Evolutionary conservation across 352 stramenopile species (phyloP).

Genomic region (Plasmopara muralis): DNA sequence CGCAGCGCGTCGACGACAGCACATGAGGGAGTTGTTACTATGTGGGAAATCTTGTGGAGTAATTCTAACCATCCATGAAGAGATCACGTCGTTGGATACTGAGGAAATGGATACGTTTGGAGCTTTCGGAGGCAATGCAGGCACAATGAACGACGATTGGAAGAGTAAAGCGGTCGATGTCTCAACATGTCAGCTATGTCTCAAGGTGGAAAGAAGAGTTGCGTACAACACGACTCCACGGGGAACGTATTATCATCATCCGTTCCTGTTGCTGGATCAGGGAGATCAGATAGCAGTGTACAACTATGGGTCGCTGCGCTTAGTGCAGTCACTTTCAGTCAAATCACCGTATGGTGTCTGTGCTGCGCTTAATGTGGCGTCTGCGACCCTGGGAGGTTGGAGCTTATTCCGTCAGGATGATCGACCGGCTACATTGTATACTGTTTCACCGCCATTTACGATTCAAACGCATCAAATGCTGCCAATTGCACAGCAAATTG

Average conservation of each 20-base stretch:
- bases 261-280: constrained; percentile 60
- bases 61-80: constrained; percentile 39
- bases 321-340: constrained; percentile 50
- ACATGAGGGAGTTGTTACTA: constrained; percentile 48
- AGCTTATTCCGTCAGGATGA: constrained; percentile 13
- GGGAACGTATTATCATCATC: constrained; percentile 49
- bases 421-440: constrained; percentile 32
- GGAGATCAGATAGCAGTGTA: constrained; percentile 52
- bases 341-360: constrained; percentile 40
- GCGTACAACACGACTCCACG: constrained; percentile 42
- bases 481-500: constrained; percentile 43
- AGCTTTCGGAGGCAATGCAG: constrained; percentile 17
- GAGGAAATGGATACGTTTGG: constrained; percentile 18
- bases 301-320: constrained; percentile 49
- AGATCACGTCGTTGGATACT: constrained; percentile 7
- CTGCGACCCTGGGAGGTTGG: constrained; percentile 6
- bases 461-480: constrained; percentile 52
- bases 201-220: constrained; percentile 44
- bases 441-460: constrained; percentile 34
- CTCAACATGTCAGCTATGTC: constrained; percentile 30
- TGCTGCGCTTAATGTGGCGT: constrained; percentile 20
- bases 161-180: constrained; percentile 28
- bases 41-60: constrained; percentile 45
- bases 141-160: constrained; percentile 8
- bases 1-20: constrained; percentile 20